A percentile compares a stretch with the other conserved stretches of the same genome.
These are phyloP conservation scores for Colletotrichum lentis DNA, from an alignment of 2,329 filamentous ascomycete species.

Conservation along the genomic window DNA sequence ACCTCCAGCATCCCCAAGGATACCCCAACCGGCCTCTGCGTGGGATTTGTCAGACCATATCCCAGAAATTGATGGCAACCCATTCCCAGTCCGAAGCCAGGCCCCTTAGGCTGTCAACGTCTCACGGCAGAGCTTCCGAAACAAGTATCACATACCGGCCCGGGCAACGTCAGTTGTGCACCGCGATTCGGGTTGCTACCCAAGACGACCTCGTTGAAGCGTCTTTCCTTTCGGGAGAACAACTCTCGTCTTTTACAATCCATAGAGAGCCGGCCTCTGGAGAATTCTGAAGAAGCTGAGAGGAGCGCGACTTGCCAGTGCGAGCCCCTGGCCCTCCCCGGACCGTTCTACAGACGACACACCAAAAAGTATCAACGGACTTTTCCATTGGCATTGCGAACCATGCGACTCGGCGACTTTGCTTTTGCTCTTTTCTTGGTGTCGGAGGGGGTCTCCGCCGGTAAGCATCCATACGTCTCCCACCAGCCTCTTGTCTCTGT, in stretches of 20 bases:
- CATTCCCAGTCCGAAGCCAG: constrained; percentile 3
- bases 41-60: constrained; percentile 23
- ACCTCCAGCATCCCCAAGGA: background rate
- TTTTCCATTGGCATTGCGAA: background rate
- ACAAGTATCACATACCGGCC: constrained; percentile 21
- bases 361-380: too few relatives aligned
- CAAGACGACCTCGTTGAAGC: background rate
- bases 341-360: too few relatives aligned
- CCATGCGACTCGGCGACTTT: background rate
- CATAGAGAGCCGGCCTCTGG: accelerated
- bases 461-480: background rate
- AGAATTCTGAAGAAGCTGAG: background rate
- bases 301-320: background rate
- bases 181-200: background rate
- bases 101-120: constrained; percentile 33
- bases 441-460: background rate
- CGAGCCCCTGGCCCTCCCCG: background rate
- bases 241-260: background rate
- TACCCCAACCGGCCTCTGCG: constrained; percentile 8
- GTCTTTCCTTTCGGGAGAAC: background rate
- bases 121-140: constrained; percentile 33
- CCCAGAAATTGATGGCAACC: constrained; percentile 10
- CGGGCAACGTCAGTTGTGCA: background rate
- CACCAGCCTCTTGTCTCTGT: too few relatives aligned
- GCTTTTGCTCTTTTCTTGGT: background rate